Percentiles rank a stretch among this genome's conserved stretches.
Conservation (phyloP, 2,329 filamentous ascomycete species). For the Aaosphaeria pasadenensis region DNA sequence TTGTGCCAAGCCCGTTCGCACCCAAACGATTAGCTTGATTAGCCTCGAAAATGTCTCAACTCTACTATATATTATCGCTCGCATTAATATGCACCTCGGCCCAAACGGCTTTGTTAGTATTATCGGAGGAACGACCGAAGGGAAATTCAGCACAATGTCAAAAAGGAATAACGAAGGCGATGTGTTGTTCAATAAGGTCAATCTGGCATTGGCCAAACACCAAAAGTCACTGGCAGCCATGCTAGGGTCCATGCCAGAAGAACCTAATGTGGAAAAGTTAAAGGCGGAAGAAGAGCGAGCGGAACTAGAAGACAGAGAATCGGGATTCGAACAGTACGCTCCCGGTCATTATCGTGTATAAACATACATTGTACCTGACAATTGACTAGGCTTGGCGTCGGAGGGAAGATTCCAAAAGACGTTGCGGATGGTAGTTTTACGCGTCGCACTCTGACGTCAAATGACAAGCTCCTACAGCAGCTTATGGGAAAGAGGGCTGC, state of each 20-base stretch:
- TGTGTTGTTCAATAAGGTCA: constrained; percentile 54
- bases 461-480: constrained; percentile 42
- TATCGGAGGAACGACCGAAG: too few relatives aligned
- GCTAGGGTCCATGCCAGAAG: constrained; percentile 49
- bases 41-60: constrained; percentile 17
- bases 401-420: constrained; percentile 34
- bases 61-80: not conserved
- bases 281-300: constrained; percentile 48
- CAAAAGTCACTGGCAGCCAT: constrained; percentile 56
- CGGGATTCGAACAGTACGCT: constrained; percentile 53
- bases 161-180: constrained; percentile 46
- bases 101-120: constrained; percentile 1
- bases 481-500: constrained; percentile 44
- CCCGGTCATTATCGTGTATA: not conserved
- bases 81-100: constrained; percentile 11
- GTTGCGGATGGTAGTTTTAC: constrained; percentile 37
- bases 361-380: not conserved
- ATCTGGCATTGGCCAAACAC: constrained; percentile 52
- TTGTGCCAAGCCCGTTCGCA: constrained; percentile 17
- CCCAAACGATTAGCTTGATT: constrained; percentile 27
- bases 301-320: constrained; percentile 54
- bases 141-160: constrained; percentile 21
- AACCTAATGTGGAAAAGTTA: constrained; percentile 37
- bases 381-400: constrained; percentile 36
- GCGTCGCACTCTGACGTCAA: constrained; percentile 35